Conservation (phyloP, 306 rosid species). For the Cucumis cinereus region DNA sequence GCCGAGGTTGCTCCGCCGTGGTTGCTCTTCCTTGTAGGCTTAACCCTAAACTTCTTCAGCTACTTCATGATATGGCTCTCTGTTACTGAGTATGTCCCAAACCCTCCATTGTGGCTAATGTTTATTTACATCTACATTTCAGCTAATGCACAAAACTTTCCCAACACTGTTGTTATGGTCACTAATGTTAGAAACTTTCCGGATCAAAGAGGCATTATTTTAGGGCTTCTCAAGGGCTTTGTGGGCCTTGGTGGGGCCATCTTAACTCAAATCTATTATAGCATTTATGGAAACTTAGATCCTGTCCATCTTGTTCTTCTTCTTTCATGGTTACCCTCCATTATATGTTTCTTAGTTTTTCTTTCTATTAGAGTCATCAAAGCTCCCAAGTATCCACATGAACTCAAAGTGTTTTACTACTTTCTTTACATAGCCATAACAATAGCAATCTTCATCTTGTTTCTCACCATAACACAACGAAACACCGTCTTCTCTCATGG, state of each 20-base stretch:
- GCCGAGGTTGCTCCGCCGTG: not conserved
- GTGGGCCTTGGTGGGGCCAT: not conserved
- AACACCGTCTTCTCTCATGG: not conserved
- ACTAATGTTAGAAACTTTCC: not conserved
- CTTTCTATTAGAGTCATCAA: not conserved
- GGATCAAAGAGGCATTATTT: not conserved
- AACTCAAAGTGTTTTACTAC: not conserved
- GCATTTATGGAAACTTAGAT: not conserved
- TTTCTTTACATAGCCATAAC: not conserved
- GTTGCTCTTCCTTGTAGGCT: not conserved
- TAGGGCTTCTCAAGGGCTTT: not conserved
- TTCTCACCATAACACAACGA: not conserved
- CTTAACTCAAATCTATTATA: not conserved
- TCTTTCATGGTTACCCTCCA: not conserved
- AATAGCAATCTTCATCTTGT: not conserved
- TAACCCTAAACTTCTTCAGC: not conserved
- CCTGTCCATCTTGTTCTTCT: not conserved
- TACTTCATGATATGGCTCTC: not conserved
- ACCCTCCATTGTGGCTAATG: not conserved
- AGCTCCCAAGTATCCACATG: not conserved
- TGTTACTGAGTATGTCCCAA: not conserved
- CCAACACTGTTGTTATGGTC: not conserved
- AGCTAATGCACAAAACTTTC: not conserved
- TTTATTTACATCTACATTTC: not conserved
- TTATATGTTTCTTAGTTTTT: not conserved